Evolutionary conservation across 2,329 filamentous ascomycete species (phyloP).

Genomic region (Metarhizium anisopliae): DNA sequence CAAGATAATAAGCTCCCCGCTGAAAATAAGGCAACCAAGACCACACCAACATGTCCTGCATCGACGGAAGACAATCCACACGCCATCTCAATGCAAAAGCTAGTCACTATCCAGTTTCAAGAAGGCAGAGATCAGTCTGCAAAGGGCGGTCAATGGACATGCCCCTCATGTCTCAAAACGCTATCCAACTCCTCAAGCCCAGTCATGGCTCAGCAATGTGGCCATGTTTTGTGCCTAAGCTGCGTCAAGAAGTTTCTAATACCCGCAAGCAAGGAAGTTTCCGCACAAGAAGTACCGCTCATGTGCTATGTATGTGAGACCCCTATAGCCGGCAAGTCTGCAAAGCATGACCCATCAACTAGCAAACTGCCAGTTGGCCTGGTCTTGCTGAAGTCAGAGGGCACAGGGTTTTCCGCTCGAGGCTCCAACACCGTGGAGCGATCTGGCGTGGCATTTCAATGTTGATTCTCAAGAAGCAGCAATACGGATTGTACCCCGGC

Average conservation of each 20-base stretch:
- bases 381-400: constrained; percentile 73
- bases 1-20: constrained; percentile 40
- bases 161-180: constrained; percentile 77
- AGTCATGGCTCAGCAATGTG: constrained; percentile 77
- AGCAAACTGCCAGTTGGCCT: constrained; percentile 60
- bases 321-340: constrained; percentile 50
- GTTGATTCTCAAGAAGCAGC: constrained; percentile 32
- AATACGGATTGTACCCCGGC: not conserved
- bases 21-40: constrained; percentile 53
- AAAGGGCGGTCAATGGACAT: constrained; percentile 42
- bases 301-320: constrained; percentile 80
- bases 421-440: constrained; percentile 77
- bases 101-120: constrained; percentile 69
- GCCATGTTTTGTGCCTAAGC: constrained; percentile 80
- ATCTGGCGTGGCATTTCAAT: constrained; percentile 72
- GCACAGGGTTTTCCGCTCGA: constrained; percentile 86
- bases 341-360: constrained; percentile 33
- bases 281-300: constrained; percentile 35
- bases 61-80: constrained; percentile 60
- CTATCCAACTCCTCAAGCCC: constrained; percentile 77
- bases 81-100: constrained; percentile 64
- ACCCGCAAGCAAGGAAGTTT: constrained; percentile 33
- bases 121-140: constrained; percentile 50
- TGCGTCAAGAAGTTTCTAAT: constrained; percentile 80
- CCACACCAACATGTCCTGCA: constrained; percentile 66